phyloP scores from a whole-genome alignment of 495 filamentous ascomycete genomes.

The Aspergillus biplanus region DNA sequence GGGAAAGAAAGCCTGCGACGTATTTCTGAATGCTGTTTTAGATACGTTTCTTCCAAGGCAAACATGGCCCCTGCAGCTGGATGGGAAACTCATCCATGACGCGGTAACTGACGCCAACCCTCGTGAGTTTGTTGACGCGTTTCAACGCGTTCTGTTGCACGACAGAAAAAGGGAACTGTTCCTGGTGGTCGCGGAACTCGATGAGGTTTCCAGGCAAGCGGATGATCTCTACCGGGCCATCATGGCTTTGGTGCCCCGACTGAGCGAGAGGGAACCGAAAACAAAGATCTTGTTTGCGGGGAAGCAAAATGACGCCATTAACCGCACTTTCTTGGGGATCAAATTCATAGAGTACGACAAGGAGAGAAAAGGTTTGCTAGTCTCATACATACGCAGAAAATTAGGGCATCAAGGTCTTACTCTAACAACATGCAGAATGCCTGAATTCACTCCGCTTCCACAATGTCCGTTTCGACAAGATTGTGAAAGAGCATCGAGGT shows the following conservation, averaged over 20 bases:
- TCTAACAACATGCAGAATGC: slow-evolving; percentile 5
- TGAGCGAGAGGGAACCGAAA: background rate
- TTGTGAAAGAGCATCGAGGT: slow-evolving; percentile 2
- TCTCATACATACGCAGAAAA: too few species aligned
- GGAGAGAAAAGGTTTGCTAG: background rate
- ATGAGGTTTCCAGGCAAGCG: background rate
- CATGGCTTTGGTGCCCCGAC: background rate
- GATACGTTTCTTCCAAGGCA: too few species aligned
- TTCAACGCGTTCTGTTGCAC: too few species aligned
- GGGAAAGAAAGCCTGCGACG: too few species aligned
- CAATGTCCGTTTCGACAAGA: slow-evolving; percentile 17
- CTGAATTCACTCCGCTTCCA: slow-evolving; percentile 8
- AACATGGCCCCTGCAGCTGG: too few species aligned
- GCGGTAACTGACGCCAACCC: too few species aligned
- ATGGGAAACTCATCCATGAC: too few species aligned
- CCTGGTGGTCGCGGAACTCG: background rate
- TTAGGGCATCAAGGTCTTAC: background rate
- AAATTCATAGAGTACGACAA: background rate
- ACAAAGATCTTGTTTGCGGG: background rate
- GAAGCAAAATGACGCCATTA: background rate
- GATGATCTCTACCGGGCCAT: background rate
- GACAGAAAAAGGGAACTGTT: too few species aligned
- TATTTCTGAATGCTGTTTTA: too few species aligned
- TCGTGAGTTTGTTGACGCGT: too few species aligned
- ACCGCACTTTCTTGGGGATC: background rate